Base-by-base conservation (phyloP, 2,329 filamentous ascomycete genomes). In the Parafenestella ontariensis region DNA sequence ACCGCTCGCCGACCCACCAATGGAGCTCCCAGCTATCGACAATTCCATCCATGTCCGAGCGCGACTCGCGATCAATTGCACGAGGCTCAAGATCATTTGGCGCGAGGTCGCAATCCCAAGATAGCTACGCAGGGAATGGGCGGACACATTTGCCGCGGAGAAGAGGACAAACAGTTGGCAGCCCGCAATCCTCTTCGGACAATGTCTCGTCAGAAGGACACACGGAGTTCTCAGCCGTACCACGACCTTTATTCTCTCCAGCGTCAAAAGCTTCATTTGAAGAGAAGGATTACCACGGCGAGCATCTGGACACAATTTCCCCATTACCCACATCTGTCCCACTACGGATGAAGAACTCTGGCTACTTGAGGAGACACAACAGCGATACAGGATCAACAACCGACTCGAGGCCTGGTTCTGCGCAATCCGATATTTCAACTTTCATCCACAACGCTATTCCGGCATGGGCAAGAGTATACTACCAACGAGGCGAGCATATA, bases 21-120 rank as follows among this genome's bases (percentile, higher is more conserved):
- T 76, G 73, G 74, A 76, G 73, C 61, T 74, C 74, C 18, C 72
- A 75, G 62, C 68, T 76, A 41, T 76, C 74, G 46, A 77, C 74
- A 17, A 76, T 75, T 37, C 59, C 63, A 23, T 75, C 73, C 13
- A 69, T 70, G 33, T 75, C 73, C 28, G 73, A 75, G 52, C 72
- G 71, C 52, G 69, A 65, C 41, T 76, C 73, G 26, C 67, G 68
- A 49, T 75, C 73, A 20, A 54, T 72, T 46, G 68, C 64, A 39
- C 67, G 72, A 34, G 56, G 46, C 50, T 73, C 73, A 39, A 68
- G 63, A 39, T 75, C 72, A 1, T 62, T 71, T 36, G 68, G 69
- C 44, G 67, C 65, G 15, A 62, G 69, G 42, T 72, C 71, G 15
- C 66, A 68, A 13, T 73, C 72, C 15, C 66, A 69, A 47, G 71